Evolutionary conservation across 2,329 filamentous ascomycete species (phyloP).

Genomic region (Orbilia brochopaga): DNA sequence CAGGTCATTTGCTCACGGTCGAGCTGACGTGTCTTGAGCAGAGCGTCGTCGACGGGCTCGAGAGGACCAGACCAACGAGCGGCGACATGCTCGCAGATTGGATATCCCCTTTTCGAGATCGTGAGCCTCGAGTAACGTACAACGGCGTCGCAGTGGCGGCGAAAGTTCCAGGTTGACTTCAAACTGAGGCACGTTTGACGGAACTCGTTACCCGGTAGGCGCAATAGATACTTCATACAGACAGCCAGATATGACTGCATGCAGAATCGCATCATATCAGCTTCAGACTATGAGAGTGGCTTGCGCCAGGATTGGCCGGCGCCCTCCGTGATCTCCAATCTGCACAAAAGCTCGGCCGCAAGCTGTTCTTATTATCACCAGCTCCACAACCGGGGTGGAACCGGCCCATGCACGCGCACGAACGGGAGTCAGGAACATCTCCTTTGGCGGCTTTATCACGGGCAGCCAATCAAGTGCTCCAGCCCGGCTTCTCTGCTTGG

Average conservation of each 20-base stretch:
- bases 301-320: constrained; percentile 4
- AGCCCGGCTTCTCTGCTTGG: constrained; percentile 37
- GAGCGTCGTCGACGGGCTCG: constrained; percentile 24
- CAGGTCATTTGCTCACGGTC: constrained; percentile 37
- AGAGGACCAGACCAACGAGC: constrained; percentile 33
- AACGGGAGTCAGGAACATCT: constrained; percentile 51
- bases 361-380: constrained; percentile 20
- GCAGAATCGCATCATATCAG: not conserved
- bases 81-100: constrained; percentile 17
- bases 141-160: not conserved
- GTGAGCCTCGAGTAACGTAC: not conserved
- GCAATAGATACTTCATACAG: not conserved
- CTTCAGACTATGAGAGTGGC: not conserved
- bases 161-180: not conserved
- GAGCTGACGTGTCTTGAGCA: constrained; percentile 49
- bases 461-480: constrained; percentile 38
- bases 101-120: constrained; percentile 28
- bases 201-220: not conserved
- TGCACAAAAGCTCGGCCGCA: constrained; percentile 1
- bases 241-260: no score
- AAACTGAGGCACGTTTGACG: not conserved
- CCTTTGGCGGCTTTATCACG: constrained; percentile 36
- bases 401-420: constrained; percentile 50
- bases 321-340: constrained; percentile 6
- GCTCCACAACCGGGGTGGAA: constrained; percentile 29